Evolutionary conservation across 257 asterid species (phyloP).

Genomic region (Anisodus tanguticus): DNA sequence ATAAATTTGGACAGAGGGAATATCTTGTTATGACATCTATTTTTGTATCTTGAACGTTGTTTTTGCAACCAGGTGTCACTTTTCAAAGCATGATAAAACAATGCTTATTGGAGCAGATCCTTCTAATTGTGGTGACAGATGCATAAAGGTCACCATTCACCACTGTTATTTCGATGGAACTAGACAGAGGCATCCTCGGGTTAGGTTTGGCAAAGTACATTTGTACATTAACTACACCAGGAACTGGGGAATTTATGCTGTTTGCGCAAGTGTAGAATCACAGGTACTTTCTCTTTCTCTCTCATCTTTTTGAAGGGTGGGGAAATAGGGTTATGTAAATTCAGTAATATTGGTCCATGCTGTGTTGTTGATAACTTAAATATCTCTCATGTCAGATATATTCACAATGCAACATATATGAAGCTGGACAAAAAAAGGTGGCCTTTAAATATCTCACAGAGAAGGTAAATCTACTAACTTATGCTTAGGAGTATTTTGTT

Average conservation of each 20-base stretch:
- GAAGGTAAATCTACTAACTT: slow-evolving; percentile 53
- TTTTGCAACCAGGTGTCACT: slow-evolving; percentile 63
- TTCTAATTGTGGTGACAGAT: slow-evolving; percentile 64
- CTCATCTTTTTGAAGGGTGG: not conserved
- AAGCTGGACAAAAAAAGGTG: slow-evolving; percentile 81
- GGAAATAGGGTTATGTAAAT: not conserved
- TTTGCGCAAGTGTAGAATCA: slow-evolving; percentile 93
- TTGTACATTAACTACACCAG: slow-evolving; percentile 79
- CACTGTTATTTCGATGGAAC: slow-evolving; percentile 96
- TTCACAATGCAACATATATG: slow-evolving; percentile 89
- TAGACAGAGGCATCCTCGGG: slow-evolving; percentile 92
- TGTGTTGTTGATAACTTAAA: not conserved
- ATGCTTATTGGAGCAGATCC: slow-evolving; percentile 84
- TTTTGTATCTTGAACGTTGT: not conserved
- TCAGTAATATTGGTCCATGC: not conserved
- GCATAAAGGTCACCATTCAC: slow-evolving; percentile 84
- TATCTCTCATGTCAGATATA: slow-evolving; percentile 53
- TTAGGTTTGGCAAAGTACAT: slow-evolving; percentile 88
- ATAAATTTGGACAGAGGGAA: no score
- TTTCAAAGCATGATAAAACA: slow-evolving; percentile 78
- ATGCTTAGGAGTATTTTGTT: not conserved
- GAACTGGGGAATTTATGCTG: slow-evolving; percentile 84
- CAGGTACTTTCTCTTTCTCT: slow-evolving; percentile 50
- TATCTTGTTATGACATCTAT: not conserved
- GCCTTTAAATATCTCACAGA: slow-evolving; percentile 79